Base-by-base conservation (phyloP, 2,329 filamentous ascomycete species). In the Orbilia quercus region DNA sequence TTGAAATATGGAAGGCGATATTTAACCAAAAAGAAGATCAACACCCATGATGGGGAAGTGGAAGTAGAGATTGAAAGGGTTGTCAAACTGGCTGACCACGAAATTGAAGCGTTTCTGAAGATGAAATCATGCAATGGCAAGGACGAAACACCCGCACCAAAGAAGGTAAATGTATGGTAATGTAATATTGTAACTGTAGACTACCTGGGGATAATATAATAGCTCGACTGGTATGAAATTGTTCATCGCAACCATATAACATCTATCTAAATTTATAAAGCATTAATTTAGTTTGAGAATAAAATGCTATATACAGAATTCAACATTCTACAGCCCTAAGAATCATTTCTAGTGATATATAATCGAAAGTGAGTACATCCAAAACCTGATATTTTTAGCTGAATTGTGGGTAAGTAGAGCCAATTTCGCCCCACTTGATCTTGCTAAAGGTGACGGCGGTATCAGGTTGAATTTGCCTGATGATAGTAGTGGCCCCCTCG, bases 391-490 rank as follows among this genome's bases (percentile, higher is more conserved):
- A n/a, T 36, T n/a, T 51, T 25, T 67, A 67, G 45, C 7, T 20
- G n/a, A 47, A 60, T 42, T 62, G 14, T 42, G 70, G 42, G 23
- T 81, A 85, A 0, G 84, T 88, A 20, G 84, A 85, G 2, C 83
- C 85, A 77, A 88, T 85, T 75, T 88, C 85, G 18, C 86, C 86
- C 82, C 85, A 86, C 77, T 83, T 84, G 76, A 88, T 84, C 76
- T 87, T 84, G 75, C 83, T 84, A 76, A 86, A 88, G 0, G 80
- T 83, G 2, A 88, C 84, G 7, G 81, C 81, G 0, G 85, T 83
- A 55, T 81, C 80, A 0, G 84, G 83, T 76, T 84, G 80, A 11
- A 84, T 78, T 54, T 80, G 78, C 67, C 81, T 74, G 67, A 88
- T 85, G 11, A 82, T 79, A 44, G 79, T 78, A 0, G 86, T 86